phyloP scores from a whole-genome alignment of 2,329 filamentous ascomycete genomes.

The Aspergillus novofumigatus region DNA sequence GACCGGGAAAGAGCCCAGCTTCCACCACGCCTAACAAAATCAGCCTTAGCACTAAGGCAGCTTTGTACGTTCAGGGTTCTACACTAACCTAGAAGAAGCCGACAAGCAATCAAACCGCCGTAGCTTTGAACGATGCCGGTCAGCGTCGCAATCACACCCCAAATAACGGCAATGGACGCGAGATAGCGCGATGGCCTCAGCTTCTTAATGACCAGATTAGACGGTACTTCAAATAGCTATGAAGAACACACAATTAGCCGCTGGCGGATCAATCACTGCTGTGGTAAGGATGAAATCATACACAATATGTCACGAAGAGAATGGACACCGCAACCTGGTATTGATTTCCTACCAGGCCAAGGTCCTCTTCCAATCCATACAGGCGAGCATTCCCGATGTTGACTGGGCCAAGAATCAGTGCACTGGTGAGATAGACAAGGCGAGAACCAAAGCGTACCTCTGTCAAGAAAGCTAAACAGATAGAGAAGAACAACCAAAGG shows the following conservation, averaged over 20 bases:
- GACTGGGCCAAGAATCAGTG: constrained; percentile 37
- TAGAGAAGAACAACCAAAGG: constrained; percentile 50
- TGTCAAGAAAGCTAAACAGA: constrained; percentile 70
- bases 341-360: constrained; percentile 58
- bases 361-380: constrained; percentile 60
- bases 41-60: background rate
- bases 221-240: constrained; percentile 58
- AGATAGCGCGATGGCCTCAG: constrained; percentile 59
- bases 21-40: constrained; percentile 54
- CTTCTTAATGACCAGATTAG: constrained; percentile 61
- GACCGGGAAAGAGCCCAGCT: constrained; percentile 65
- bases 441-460: constrained; percentile 33
- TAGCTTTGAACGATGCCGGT: constrained; percentile 66
- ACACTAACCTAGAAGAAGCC: constrained; percentile 53
- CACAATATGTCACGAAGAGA: constrained; percentile 62
- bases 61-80: too few relatives aligned
- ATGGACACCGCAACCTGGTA: constrained; percentile 67
- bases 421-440: background rate
- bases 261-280: too few relatives aligned
- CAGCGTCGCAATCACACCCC: constrained; percentile 44
- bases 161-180: constrained; percentile 56
- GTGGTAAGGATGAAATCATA: constrained; percentile 22
- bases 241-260: constrained; percentile 6
- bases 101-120: constrained; percentile 62
- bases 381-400: constrained; percentile 70